phyloP scores from a whole-genome alignment of 176 grass and related monocot genomes.

The Musa acuminata region DNA sequence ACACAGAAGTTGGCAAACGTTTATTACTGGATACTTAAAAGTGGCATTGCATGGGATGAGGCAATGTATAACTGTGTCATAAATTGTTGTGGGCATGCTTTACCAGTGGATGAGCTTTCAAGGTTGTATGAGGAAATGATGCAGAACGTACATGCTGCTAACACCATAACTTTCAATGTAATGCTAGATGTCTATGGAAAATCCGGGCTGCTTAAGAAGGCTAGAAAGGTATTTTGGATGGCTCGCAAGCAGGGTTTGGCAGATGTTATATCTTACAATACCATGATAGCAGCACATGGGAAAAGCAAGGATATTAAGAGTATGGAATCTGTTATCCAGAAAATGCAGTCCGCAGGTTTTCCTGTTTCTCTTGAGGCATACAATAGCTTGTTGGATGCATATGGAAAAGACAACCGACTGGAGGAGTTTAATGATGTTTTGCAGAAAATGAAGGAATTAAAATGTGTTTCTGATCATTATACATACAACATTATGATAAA shows the following conservation, averaged over 20 bases:
- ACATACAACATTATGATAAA: slow-evolving; percentile 98
- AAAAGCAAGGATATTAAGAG: slow-evolving; percentile 49
- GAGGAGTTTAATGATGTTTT: slow-evolving; percentile 64
- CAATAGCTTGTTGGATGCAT: slow-evolving; percentile 81
- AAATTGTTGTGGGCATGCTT: slow-evolving; percentile 70
- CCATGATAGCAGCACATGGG: slow-evolving; percentile 69
- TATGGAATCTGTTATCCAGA: slow-evolving; percentile 50
- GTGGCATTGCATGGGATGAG: slow-evolving; percentile 57
- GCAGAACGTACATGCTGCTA: slow-evolving; percentile 37
- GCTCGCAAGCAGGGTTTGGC: slow-evolving; percentile 55
- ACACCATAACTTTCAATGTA: slow-evolving; percentile 70
- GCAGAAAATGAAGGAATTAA: slow-evolving; percentile 72
- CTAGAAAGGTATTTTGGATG: slow-evolving; percentile 59
- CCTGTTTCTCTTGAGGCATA: slow-evolving; percentile 68
- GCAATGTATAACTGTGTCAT: slow-evolving; percentile 91
- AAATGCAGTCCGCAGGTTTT: slow-evolving; percentile 61
- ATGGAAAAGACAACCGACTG: slow-evolving; percentile 66
- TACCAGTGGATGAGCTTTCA: slow-evolving; percentile 79
- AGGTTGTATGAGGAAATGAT: slow-evolving; percentile 92
- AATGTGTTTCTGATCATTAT: slow-evolving; percentile 65
- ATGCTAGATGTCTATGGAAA: slow-evolving; percentile 87
- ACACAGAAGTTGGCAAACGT: slow-evolving; percentile 59
- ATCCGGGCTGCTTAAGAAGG: slow-evolving; percentile 57
- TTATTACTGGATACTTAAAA: slow-evolving; percentile 82
- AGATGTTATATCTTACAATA: slow-evolving; percentile 83